Evolutionary conservation across 2,329 filamentous ascomycete genomes (phyloP), one percentile per base, ranked within the genome.

Genomic region (Albifimbria verrucaria): DNA sequence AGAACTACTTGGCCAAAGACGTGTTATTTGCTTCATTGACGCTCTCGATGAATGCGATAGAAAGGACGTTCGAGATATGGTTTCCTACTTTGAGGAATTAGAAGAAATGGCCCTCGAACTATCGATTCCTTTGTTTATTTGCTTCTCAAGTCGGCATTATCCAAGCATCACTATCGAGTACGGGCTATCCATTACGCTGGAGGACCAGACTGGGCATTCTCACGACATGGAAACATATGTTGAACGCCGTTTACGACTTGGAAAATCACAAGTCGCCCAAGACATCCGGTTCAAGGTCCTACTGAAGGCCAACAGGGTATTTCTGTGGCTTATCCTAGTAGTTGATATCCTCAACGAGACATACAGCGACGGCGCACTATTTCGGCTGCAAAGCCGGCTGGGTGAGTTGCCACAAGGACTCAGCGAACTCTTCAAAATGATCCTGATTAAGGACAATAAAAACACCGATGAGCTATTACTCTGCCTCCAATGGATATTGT

Each of bases 401-500:
- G 36, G 47, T 1, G 62, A 71, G 11, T 68, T 76, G 1, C 75
- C 75, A 0, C 45, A 18, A 2, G 67, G 67, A 3, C 64, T 85
- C 1, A 61, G 71, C 48, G 65, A 76, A 0, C 60, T 85, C 0
- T 84, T 86, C 57, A 68, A 67, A 12, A 63, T 77, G 32, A 79
- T 84, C 1, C 51, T 84, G 7, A 70, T 55, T 3, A 70, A 77
- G 23, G 79, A 86, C 55, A 36, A 55, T 2, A 53, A 70, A 0
- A 69, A 79, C 23, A 65, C 65, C 44, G 65, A 75, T 3, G 59
- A 69, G 1, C 57, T 82, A 2, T 52, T 72, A 0, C 58, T 78
- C 3, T 80, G 73, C 46, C 57, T 85, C 1, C 73, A 78, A 48
- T 83, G 76, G 75, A 66, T 85, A 2, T 68, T 85, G 0, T 83